These are phyloP conservation scores for Kwoniella heveanensis DNA, from an alignment of 768 basidiomycete species.

Conservation along the genomic window DNA sequence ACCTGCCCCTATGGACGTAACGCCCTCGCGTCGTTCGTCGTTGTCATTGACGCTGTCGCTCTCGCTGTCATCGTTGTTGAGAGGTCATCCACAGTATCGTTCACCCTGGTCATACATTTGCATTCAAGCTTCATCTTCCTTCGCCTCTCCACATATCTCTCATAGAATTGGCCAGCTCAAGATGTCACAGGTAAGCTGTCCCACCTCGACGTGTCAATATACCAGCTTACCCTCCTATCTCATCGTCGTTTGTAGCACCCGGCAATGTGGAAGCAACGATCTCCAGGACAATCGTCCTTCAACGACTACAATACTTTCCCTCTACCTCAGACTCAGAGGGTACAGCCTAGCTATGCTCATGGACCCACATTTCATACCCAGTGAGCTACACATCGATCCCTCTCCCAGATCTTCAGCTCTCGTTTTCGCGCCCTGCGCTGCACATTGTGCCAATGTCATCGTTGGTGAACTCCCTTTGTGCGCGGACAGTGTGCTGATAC, in stretches of 20 bases:
- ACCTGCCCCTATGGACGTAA: neutral
- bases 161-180: too few relatives aligned
- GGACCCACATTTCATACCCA: conserved; percentile 68
- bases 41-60: too few relatives aligned
- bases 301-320: conserved; percentile 80
- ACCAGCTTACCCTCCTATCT: too few relatives aligned
- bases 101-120: conserved; percentile 11
- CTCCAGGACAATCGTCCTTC: conserved; percentile 62
- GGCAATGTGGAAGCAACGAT: conserved; percentile 20
- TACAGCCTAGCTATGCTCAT: conserved; percentile 56
- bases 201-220: neutral
- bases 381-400: conserved; percentile 60
- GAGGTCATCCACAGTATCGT: neutral
- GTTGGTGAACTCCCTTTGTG: neutral
- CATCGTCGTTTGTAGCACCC: conserved; percentile 9
- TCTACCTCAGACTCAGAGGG: conserved; percentile 57
- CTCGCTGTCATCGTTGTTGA: neutral
- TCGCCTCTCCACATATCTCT: too few relatives aligned
- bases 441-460: too few relatives aligned
- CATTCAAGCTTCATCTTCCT: too few relatives aligned
- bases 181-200: conserved; percentile 20
- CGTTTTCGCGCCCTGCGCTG: too few relatives aligned
- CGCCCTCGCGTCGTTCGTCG: conserved; percentile 22
- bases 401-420: too few relatives aligned
- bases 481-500: neutral